Percentiles rank a stretch among this genome's conserved stretches.
phyloP scores from a whole-genome alignment of 345 rosid genomes.

The Rhizophora mangle region DNA sequence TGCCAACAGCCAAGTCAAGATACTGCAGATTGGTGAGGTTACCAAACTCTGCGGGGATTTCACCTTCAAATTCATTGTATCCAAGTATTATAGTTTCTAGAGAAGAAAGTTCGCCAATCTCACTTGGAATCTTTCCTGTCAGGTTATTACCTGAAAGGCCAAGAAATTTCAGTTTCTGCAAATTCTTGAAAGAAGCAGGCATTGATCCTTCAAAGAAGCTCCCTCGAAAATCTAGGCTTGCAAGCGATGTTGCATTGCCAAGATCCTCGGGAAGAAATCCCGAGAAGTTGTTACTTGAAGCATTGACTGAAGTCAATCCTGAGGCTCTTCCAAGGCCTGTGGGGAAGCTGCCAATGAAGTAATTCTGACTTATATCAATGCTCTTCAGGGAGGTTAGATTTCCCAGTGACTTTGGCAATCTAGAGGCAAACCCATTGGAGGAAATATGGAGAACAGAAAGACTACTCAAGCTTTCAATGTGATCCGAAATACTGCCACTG shows the following conservation, averaged over 20 bases:
- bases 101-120: conserved; percentile 68
- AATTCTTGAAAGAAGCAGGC: conserved; percentile 59
- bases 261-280: conserved; percentile 85
- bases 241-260: conserved; percentile 59
- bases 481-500: conserved; percentile 60
- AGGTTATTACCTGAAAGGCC: conserved; percentile 92
- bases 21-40: conserved; percentile 73
- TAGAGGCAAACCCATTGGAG: conserved; percentile 49
- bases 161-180: conserved; percentile 71
- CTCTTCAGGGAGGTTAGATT: conserved; percentile 54
- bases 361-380: conserved; percentile 69
- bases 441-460: conserved; percentile 50
- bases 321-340: conserved; percentile 65
- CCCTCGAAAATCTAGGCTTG: conserved; percentile 74
- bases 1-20: conserved; percentile 74
- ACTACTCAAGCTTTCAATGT: conserved; percentile 41
- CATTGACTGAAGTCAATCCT: conserved; percentile 64
- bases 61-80: conserved; percentile 76
- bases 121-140: conserved; percentile 64
- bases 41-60: conserved; percentile 66
- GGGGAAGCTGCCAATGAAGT: conserved; percentile 70
- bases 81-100: conserved; percentile 78
- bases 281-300: conserved; percentile 78
- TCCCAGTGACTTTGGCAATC: conserved; percentile 54
- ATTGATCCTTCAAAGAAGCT: conserved; percentile 66